These are phyloP conservation scores for Colletotrichum abscissum DNA, from an alignment of 2,329 filamentous ascomycete genomes.

Conservation along the genomic window DNA sequence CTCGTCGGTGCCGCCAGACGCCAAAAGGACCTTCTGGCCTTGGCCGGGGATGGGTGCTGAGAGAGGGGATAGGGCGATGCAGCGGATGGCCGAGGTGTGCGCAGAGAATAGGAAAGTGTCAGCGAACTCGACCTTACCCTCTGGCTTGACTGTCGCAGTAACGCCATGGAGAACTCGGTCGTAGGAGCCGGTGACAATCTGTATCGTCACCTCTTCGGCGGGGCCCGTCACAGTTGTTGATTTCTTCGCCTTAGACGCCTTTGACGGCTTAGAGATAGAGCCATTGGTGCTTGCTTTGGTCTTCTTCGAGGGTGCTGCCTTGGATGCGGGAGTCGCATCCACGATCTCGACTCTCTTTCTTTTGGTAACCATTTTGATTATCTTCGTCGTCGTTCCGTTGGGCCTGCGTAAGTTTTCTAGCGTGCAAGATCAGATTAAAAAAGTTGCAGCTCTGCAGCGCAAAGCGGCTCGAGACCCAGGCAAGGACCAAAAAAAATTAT, in stretches of 20 bases:
- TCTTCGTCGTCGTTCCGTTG: constrained; percentile 20
- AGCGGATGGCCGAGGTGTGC: constrained; percentile 89
- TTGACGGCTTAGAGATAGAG: constrained; percentile 16
- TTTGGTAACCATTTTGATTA: constrained; percentile 54
- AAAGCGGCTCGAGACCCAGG: not conserved
- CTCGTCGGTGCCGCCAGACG: constrained; percentile 92
- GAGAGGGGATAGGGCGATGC: constrained; percentile 84
- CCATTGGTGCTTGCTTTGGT: constrained; percentile 40
- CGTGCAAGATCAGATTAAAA: constrained; percentile 16
- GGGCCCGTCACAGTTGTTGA: constrained; percentile 4
- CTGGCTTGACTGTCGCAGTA: constrained; percentile 74
- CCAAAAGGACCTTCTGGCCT: constrained; percentile 86
- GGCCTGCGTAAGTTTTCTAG: constrained; percentile 7
- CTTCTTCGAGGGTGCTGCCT: constrained; percentile 46
- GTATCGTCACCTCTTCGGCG: constrained; percentile 68
- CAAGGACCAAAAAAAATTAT: constrained; percentile 21
- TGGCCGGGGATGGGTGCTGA: constrained; percentile 71
- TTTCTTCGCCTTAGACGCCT: not conserved
- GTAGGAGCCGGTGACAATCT: constrained; percentile 93
- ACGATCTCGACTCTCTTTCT: constrained; percentile 57
- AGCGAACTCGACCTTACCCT: constrained; percentile 71
- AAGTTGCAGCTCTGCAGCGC: not conserved
- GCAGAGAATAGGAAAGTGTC: constrained; percentile 97
- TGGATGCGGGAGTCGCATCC: constrained; percentile 39
- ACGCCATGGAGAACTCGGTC: constrained; percentile 93